These are phyloP conservation scores for Glarea lozoyensis DNA, from an alignment of 495 filamentous ascomycete species.

Conservation along the genomic window DNA sequence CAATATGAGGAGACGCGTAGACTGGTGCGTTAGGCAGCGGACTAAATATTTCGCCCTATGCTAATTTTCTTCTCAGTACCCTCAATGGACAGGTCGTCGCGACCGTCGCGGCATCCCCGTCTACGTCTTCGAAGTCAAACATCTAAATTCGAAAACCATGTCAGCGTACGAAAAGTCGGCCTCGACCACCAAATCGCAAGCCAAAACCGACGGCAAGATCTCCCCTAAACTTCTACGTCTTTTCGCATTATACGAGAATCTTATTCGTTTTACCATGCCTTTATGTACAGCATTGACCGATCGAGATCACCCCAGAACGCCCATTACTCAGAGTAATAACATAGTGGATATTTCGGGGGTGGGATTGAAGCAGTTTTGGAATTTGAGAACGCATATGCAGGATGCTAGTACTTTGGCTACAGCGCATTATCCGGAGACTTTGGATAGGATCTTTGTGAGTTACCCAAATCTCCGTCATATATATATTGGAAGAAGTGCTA, in stretches of 20 bases:
- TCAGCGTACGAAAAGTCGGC: slow-evolving; percentile 58
- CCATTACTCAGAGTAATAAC: slow-evolving; percentile 79
- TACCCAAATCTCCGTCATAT: neutral
- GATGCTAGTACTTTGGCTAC: slow-evolving; percentile 79
- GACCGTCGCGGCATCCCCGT: slow-evolving; percentile 84
- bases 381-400: slow-evolving; percentile 84
- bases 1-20: slow-evolving; percentile 71
- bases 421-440: slow-evolving; percentile 83
- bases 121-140: slow-evolving; percentile 78
- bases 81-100: slow-evolving; percentile 84
- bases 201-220: slow-evolving; percentile 49
- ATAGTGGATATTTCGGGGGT: slow-evolving; percentile 83
- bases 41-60: neutral
- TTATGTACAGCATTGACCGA: slow-evolving; percentile 62
- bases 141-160: slow-evolving; percentile 73
- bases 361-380: slow-evolving; percentile 87
- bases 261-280: slow-evolving; percentile 79
- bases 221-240: slow-evolving; percentile 64
- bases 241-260: slow-evolving; percentile 82
- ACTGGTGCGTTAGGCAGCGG: slow-evolving; percentile 67
- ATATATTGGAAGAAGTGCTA: neutral
- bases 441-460: slow-evolving; percentile 76
- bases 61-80: slow-evolving; percentile 54
- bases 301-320: slow-evolving; percentile 61
- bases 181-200: slow-evolving; percentile 39